Base-by-base conservation (phyloP, 805 yeast genomes). In the Wickerhamomyces alni region DNA sequence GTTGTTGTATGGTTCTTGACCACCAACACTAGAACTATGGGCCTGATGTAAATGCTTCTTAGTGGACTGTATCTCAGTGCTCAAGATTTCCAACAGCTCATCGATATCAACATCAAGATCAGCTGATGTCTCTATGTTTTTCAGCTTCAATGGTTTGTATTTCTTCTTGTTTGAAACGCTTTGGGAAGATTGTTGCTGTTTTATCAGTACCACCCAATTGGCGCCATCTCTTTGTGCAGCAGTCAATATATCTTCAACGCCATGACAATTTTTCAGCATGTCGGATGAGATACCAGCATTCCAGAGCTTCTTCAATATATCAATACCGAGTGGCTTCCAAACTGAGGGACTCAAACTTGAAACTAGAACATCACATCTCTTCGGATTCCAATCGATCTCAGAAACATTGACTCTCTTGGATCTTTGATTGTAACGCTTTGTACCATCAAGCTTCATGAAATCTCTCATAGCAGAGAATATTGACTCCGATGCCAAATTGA, bases 321-420 rank as follows among this genome's bases (percentile, higher is more conserved):
- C 82, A 25, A 80, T 73, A 1, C 89, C 91, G 36, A 74, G 64
- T 1, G 80, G 75, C 17, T 70, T 69, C 43, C 87, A 59, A 16
- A 74, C 62, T 1, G 75, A 61, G 26, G 72, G 73, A 17, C 82
- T 75, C 43, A 82, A 72, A 47, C 91, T 74, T 0, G 93, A 74
- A 7, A 93, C 77, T 22, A 93, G 59, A 1, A 89, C 94, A 52
- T 87, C 91, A 59, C 96, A 88, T 48, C 95, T 69, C 26, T 71
- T 67, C 5, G 77, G 70, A 38, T 58, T 65, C 83, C 80, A 76
- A 29, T 70, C 70, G 27, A 50, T 50, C 12, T 52, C 55, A 28
- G 65, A 68, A 44, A 62, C 63, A 43, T 62, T 30, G 39, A 55
- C 56, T 31, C 48, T 50, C 42, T 58, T 69, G 68, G 40, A 52